Evolutionary conservation across 139 green algal species (phyloP), one percentile per base, ranked within the genome.

Genomic region (Monoraphidium neglectum): DNA sequence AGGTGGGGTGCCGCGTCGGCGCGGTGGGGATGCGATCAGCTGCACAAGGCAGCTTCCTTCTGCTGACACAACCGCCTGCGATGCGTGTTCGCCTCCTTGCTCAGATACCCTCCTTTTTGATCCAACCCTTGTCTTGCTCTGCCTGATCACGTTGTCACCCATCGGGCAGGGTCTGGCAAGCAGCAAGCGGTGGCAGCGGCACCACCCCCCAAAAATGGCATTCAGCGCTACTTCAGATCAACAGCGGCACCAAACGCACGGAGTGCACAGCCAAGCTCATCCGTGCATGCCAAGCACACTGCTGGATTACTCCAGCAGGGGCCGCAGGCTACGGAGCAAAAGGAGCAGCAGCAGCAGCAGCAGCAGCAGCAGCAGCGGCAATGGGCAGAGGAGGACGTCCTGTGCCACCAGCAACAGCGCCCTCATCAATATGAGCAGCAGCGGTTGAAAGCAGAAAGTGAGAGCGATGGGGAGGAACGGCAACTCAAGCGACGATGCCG

Each of bases 181-280:
- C 43, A 51, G 43, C 43, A 51, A 61, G 43, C 23, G n/a, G n/a
- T n/a, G n/a, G n/a, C 30, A 62, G 60, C 70, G 59, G 57, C 26
- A 30, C 26, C 13, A 64, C 6, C n/a, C 37, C 36, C 10, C 38
- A 49, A 54, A 59, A 38, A 28, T 23, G 72, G 72, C 21, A 77
- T 77, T 43, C 59, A 57, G 3, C 57, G 59, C 28, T 77, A 70
- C 72, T 70, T 77, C 46, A 30, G 51, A 68, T 30, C 61, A 28
- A 32, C 61, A 23, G 23, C 49, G 37, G 33, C 68, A 47, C 53
- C 70, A 54, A 54, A 53, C 33, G 30, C 13, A 24, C 37, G 23
- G 15, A 38, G 36, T 54, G 64, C 38, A 24, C 3, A 40, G n/a
- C n/a, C 28, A 36, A 16, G 47, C 63, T 46, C 49, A 51, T 6